Conservation (phyloP, 2,329 filamentous ascomycete species). For the Penicillium sp. region DNA sequence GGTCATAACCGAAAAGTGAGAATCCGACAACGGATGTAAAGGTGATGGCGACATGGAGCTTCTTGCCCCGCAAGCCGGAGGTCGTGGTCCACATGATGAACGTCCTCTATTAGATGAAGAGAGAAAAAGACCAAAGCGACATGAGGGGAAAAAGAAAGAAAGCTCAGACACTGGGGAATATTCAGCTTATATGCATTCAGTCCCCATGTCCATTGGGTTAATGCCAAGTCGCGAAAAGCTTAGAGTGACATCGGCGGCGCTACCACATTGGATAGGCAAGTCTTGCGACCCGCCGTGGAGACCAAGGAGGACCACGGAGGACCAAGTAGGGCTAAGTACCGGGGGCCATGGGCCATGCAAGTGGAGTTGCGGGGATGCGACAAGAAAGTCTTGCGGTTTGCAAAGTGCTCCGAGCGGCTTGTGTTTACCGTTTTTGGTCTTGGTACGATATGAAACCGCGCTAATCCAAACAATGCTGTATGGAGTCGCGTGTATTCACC, state of each 20-base stretch:
- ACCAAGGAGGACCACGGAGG: not conserved
- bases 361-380: constrained; percentile 8
- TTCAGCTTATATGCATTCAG: constrained; percentile 1
- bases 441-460: not conserved
- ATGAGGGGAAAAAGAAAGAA: not conserved
- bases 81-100: constrained; percentile 31
- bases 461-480: not conserved
- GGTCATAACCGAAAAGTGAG: constrained; percentile 46
- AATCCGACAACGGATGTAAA: constrained; percentile 47
- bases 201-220: not conserved
- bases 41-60: constrained; percentile 22
- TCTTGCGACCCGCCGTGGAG: constrained; percentile 7
- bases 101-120: not conserved
- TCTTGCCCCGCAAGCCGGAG: constrained; percentile 25
- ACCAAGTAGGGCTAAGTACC: not conserved
- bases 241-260: constrained; percentile 8
- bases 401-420: not conserved
- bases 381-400: not conserved
- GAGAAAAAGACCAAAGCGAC: constrained; percentile 1
- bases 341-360: not conserved
- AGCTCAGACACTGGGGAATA: not conserved
- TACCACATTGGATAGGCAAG: constrained; percentile 1
- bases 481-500: not conserved
- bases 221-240: not conserved
- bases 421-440: not conserved